Conservation (phyloP, 495 filamentous ascomycete genomes). For the Hyaloscypha variabilis region DNA sequence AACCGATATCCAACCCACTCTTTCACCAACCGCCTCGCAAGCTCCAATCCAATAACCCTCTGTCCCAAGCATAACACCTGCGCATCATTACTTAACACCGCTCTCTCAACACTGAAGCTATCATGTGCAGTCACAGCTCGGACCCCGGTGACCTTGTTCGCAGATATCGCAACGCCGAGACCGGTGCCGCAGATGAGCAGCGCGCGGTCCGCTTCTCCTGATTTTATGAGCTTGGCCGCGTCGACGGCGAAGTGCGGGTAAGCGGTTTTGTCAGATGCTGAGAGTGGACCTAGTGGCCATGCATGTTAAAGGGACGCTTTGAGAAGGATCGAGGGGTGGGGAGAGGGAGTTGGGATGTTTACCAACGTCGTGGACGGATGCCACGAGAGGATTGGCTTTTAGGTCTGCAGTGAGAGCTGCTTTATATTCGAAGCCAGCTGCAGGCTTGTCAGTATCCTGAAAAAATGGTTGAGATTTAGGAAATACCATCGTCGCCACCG, state of each 20-base stretch:
- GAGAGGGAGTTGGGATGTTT: conserved; percentile 30
- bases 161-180: conserved; percentile 81
- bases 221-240: conserved; percentile 64
- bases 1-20: conserved; percentile 86
- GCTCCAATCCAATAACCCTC: conserved; percentile 78
- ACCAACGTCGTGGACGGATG: conserved; percentile 68
- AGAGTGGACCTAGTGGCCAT: conserved; percentile 61
- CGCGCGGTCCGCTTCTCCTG: conserved; percentile 74
- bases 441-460: conserved; percentile 40
- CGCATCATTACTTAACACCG: conserved; percentile 81
- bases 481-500: conserved; percentile 28
- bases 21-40: conserved; percentile 74
- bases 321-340: conserved; percentile 65
- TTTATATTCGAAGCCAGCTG: conserved; percentile 77
- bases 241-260: conserved; percentile 81
- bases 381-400: conserved; percentile 65
- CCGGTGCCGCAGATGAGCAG: conserved; percentile 88
- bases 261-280: conserved; percentile 71
- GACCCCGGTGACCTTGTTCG: conserved; percentile 86
- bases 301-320: conserved; percentile 59
- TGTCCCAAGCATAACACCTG: conserved; percentile 90
- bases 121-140: conserved; percentile 88
- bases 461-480: conserved; percentile 4
- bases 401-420: conserved; percentile 75
- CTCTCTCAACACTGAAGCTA: conserved; percentile 79